Evolutionary conservation across 2,329 filamentous ascomycete genomes (phyloP).

Genomic region (Trichophaea hybrida): DNA sequence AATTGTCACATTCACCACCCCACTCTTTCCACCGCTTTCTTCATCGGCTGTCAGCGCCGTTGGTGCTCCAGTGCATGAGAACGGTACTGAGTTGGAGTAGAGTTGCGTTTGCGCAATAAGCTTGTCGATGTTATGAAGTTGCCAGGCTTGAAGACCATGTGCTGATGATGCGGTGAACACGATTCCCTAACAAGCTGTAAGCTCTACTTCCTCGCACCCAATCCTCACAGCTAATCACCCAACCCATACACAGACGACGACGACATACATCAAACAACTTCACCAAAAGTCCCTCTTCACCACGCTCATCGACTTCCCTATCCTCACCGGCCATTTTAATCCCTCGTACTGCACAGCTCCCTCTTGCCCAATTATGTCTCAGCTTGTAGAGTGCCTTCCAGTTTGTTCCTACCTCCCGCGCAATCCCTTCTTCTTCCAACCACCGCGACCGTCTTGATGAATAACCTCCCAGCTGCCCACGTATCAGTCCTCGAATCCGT

Average conservation of each 20-base stretch:
- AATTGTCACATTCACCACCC: constrained; percentile 45
- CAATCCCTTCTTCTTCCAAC: constrained; percentile 45
- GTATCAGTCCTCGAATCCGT: constrained; percentile 15
- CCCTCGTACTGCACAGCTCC: constrained; percentile 66
- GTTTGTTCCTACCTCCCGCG: constrained; percentile 43
- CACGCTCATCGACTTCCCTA: not conserved
- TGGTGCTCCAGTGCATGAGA: constrained; percentile 33
- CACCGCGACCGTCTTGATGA: constrained; percentile 40
- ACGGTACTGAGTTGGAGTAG: not conserved
- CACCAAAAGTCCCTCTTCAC: constrained; percentile 43
- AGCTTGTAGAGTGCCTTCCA: constrained; percentile 87
- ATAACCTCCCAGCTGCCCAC: constrained; percentile 27
- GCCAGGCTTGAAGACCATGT: constrained; percentile 65
- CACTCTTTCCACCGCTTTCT: constrained; percentile 28
- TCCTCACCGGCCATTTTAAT: constrained; percentile 42
- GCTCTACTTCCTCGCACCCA: not conserved
- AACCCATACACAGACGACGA: not conserved
- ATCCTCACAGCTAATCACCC: not conserved
- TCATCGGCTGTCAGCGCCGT: constrained; percentile 54
- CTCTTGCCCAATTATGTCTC: constrained; percentile 78
- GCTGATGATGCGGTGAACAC: constrained; percentile 60
- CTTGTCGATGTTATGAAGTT: constrained; percentile 28
- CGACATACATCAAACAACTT: constrained; percentile 33
- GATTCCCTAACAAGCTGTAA: constrained; percentile 30
- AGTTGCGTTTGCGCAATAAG: constrained; percentile 17